These are phyloP conservation scores for Collybiopsis luxurians DNA, from an alignment of 768 basidiomycete species.

Conservation along the genomic window DNA sequence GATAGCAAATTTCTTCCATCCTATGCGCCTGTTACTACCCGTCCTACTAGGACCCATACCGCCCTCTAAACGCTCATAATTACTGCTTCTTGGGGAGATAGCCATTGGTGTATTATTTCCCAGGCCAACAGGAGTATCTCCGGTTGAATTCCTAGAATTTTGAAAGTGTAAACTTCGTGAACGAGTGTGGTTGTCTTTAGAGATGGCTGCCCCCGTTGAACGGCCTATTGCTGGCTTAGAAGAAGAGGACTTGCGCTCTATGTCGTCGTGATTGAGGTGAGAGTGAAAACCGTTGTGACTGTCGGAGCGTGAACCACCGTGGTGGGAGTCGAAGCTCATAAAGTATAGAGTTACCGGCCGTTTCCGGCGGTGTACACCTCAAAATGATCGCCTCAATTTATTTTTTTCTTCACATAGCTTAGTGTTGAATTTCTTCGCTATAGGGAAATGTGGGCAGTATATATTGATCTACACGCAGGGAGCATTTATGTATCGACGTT, in stretches of 20 bases:
- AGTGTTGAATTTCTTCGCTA: no score
- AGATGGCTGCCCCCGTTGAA: not conserved
- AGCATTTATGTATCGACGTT: no score
- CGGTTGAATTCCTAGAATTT: not conserved
- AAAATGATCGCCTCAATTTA: no score
- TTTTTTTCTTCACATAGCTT: no score
- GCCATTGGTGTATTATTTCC: slow-evolving; percentile 1
- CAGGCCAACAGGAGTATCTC: not conserved
- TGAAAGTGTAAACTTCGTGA: slow-evolving; percentile 2
- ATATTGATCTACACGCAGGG: no score
- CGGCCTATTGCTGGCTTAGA: not conserved
- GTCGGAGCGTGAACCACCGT: not conserved
- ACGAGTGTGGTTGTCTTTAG: slow-evolving; percentile 4
- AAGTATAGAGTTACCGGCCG: no score
- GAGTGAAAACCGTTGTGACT: no score
- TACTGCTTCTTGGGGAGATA: slow-evolving; percentile 35
- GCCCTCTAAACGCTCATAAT: slow-evolving; percentile 61
- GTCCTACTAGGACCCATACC: slow-evolving; percentile 51
- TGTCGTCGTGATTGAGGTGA: not conserved
- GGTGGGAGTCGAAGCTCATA: not conserved
- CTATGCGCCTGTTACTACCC: slow-evolving; percentile 27
- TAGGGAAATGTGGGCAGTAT: no score
- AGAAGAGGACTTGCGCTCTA: not conserved
- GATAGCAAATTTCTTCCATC: slow-evolving; percentile 68
- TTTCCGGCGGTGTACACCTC: no score